Evolutionary conservation across 352 stramenopile species (phyloP), one percentile per base, ranked within the genome.

Genomic region (Globisporangium okanoganense): DNA sequence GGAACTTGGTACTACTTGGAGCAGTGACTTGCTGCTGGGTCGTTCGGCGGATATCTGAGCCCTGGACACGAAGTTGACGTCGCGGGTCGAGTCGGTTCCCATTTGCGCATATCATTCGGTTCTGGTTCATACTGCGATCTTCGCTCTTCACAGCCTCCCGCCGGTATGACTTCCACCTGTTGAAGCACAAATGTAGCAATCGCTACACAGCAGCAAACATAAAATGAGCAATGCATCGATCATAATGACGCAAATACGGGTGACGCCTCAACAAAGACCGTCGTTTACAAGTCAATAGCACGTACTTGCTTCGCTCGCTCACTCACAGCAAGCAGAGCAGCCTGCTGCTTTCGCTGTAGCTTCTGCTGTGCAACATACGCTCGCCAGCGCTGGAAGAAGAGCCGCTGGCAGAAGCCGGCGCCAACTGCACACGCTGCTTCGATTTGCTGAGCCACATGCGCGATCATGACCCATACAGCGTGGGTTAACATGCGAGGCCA

Each of bases 351-450:
- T 24, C 31, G n/a, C 16, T 45, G 1, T 18, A 31, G 1, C 3
- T 56, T 47, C 18, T 45, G 53, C 27, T 62, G 44, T 3, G 27
- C 44, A 16, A 56, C 38, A 4, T 48, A 18, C 10, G 22, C 38
- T 48, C 61, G 31, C 61, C 61, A 67, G 25, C 24, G 61, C 55
- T 58, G 45, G 20, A 61, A 67, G 45, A 62, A 67, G 36, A 38
- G 61, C 36, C 47, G 61, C 54, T 62, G 61, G n/a, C 31, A 45
- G 35, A 67, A 67, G 16, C 38, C 29, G 1, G 54, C 61, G 36
- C 61, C 61, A 29, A 67, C 29, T 18, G 56, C 3, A 25, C 61
- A 67, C 27, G 61, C 61, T 12, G 53, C 45, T 14, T 61, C 53
- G 33, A 67, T 58, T 45, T 44, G 47, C 61, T 67, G 48, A 14